Evolutionary conservation across 1,284 basidiomycete species (phyloP), one percentile per base, ranked within the genome.

Genomic region (Chondrostereum purpureum): DNA sequence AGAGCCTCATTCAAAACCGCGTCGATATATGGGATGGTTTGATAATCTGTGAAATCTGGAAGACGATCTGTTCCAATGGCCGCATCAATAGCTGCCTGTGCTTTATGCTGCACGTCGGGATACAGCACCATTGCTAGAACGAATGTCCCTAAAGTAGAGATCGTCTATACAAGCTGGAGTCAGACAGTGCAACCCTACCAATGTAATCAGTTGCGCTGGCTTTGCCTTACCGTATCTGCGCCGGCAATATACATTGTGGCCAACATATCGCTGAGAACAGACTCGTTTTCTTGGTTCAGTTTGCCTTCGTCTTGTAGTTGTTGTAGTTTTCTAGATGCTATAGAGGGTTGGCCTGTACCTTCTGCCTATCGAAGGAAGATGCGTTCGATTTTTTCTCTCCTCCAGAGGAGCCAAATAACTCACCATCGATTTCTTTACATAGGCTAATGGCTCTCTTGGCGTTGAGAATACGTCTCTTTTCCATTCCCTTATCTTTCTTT

Each of bases 81-180:
- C 3, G 13, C 36, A 35, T 55, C 55, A 0, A 55, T 17, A 5
- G 49, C 55, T 2, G 42, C 48, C 23, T 54, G 53, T 3, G 46
- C 55, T 42, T 52, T 54, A 5, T 40, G 39, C 37, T 50, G 48
- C 12, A 51, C 36, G 4, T 53, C 49, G 2, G 51, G 53, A 45
- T 53, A 31, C 2, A 20, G 31, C 2, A 45, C 39, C 42, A 47
- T 42, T 2, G 48, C 52, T n/a, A 47, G 44, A n/a, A 47, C 21
- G 36, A 49, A 44, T 5, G 44, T 38, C n/a, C 18, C 4, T 10
- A 40, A n/a, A 10, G 18, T 20, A 8, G 49, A 22, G 5, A 41
- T 43, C 14, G 43, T 42, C 45, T 47, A 14, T 4, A 2, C n/a
- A 39, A 11, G 16, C 3, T n/a, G 27, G 8, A n/a, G 8, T 31